Evolutionary conservation across 2,329 filamentous ascomycete genomes (phyloP), one percentile per base, ranked within the genome.

Genomic region (Dryadomyces quercivorus): DNA sequence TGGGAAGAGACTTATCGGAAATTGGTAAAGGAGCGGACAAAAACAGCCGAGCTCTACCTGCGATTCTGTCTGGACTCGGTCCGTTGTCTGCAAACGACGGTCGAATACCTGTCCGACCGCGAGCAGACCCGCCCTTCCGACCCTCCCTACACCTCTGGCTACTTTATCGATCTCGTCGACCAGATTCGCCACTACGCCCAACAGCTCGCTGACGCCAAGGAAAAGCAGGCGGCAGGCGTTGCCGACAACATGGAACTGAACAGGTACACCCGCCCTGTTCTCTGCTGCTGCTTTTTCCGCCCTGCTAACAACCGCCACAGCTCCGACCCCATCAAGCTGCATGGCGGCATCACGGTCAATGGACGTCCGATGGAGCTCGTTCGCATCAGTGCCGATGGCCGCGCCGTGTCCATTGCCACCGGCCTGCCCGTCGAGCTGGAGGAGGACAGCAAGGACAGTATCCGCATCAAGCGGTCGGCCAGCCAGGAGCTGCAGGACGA

Each of bases 121-220:
- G 91, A 97, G 69, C 88, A 92, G 72, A 84, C 85, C 61, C 82
- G 88, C 67, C 86, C 88, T 57, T 76, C 81, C 70, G 92, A 97
- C 70, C 84, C 86, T 64, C 89, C 90, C 61, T 97, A 96, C 76
- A 93, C 85, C 77, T 89, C 87, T 78, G 88, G 88, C 67, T 97
- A 97, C 72, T 96, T 96, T 68, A 85, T 96, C 72, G 92, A 97
- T 74, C 83, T 97, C 58, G 85, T 94, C 68, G 88, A 94, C 68
- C 91, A 96, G 80, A 90, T 96, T 63, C 82, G 84, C 67, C 81
- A 88, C 67, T 95, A 95, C 80, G 91, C 89, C 58, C 81, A 84
- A 64, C 87, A 93, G 67, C 82, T 96, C 63, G 84, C 85, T 59
- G 83, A 84, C 61, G 81, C 84, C 60, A 84, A 88, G 65, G 79